Base-by-base conservation (phyloP, 108 stramenopile species). In the Hondaea fermentalgiana region DNA sequence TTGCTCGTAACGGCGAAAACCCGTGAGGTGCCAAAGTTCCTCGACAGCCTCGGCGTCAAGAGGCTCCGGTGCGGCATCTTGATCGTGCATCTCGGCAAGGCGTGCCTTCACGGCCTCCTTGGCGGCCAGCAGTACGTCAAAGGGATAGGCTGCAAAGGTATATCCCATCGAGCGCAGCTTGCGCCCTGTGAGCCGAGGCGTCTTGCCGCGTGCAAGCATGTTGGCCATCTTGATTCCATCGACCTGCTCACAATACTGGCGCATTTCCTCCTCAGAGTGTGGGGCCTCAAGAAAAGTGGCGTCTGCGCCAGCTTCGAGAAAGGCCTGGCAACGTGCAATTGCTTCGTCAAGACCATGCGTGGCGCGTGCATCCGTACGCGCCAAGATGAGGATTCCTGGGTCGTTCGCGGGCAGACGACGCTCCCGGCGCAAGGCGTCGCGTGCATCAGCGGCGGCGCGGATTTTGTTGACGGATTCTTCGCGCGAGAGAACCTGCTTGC, bases 131-230 rank as follows among this genome's bases (percentile, higher is more conserved):
- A 98, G 91, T 49, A 98, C 89, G 58, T 97, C 97, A 88, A 98
- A 90, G 0, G 98, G 98, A 92, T 98, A 98, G 17, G 98, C 98
- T 19, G 97, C 98, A 93, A 98, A 96, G 28, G 96, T 97, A 89
- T 97, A 98, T 42, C 98, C 98, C 92, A 98, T 97, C 60, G 93
- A 72, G 89, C 97, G 94, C 44, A 97, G 88, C 59, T 96, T 93
- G 64, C 87, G 89, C 10, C 97, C 97, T n/a, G 97, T 93, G 21
- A 98, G 88, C 10, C 97, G 93, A 5, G 98, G 98, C 17, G 98
- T 98, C 44, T 92, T 91, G 8, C 98, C 98, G 25, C 95, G 94
- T 89, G 97, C 96, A 16, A 98, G 93, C 97, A 98, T 98, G 89
- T 98, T 98, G 23, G 97, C 97, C 44, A 98, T 91, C 91, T 98